A percentile compares a stretch with the other conserved stretches of the same genome.
These are phyloP conservation scores for Sarocladium kiliense DNA, from an alignment of 2,329 filamentous ascomycete genomes.

Conservation along the genomic window DNA sequence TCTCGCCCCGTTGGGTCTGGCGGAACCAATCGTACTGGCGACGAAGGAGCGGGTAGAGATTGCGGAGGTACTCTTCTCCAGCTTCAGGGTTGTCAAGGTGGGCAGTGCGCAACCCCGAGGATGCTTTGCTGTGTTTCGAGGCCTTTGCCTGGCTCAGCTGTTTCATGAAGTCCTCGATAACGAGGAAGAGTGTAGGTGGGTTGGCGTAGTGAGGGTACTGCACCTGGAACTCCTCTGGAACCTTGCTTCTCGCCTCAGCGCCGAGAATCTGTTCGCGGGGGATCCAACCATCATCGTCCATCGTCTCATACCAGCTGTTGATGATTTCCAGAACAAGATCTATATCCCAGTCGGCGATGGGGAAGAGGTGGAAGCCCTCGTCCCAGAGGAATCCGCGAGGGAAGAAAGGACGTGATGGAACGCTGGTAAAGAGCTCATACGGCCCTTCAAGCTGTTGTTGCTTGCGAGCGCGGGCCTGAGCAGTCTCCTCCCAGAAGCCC, in stretches of 20 bases:
- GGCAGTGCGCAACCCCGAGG: constrained; percentile 53
- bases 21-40: constrained; percentile 95
- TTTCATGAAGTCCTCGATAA: constrained; percentile 78
- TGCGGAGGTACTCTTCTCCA: constrained; percentile 65
- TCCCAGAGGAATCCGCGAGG: constrained; percentile 97
- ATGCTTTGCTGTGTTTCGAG: constrained; percentile 39
- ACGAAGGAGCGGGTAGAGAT: constrained; percentile 80
- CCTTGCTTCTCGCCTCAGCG: constrained; percentile 86
- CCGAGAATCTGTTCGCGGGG: constrained; percentile 93
- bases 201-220: constrained; percentile 98
- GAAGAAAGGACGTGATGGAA: constrained; percentile 93
- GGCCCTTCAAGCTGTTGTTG: constrained; percentile 71
- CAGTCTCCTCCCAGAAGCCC: constrained; percentile 91
- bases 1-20: constrained; percentile 81
- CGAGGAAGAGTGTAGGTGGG: constrained; percentile 88
- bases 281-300: constrained; percentile 98
- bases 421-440: constrained; percentile 82
- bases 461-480: constrained; percentile 66
- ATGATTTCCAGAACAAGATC: constrained; percentile 84
- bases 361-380: constrained; percentile 91
- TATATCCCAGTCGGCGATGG: constrained; percentile 89
- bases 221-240: constrained; percentile 85
- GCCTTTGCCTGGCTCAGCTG: constrained; percentile 58
- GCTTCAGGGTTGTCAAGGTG: constrained; percentile 64
- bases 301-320: constrained; percentile 91